Base-by-base conservation (phyloP, 2,329 filamentous ascomycete genomes). In the Nectriaceae sp. region DNA sequence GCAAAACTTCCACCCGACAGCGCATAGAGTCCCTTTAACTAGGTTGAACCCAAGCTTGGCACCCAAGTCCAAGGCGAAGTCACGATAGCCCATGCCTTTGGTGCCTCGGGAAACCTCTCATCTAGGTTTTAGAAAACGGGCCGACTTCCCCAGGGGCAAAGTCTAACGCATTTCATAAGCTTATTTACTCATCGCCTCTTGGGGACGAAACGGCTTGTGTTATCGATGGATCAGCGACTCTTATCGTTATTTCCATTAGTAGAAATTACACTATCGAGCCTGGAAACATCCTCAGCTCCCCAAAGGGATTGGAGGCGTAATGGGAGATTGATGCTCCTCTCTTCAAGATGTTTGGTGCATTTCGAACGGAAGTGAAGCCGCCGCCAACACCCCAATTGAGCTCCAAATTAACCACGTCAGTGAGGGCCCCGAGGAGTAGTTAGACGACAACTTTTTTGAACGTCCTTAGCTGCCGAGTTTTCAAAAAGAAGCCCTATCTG, bases 361-460 rank as follows among this genome's bases (percentile, higher is more conserved):
- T 40, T 47, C 40, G 46, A 47, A 47, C 24, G 46, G 46, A 3
- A 47, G 29, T 21, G 43, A 38, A 11, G 11, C 19, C 4, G 38
- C 45, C 11, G 15, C 39, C 5, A 42, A 38, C 45, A 38, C 45
- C 1, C 39, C 45, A 6, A 47, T 40, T 3, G 26, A 31, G 24
- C 49, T 55, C 15, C 10, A 26, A 1, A 54, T 54, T 19, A 21
- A 20, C 22, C 19, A 54, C 3, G 10, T 51, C 22, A 51, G 43
- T 15, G 51, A 54, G 5, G 48, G 21, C 18, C 52, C 52, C 0
- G 47, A 38, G 11, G 36, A 21, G 3, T 54, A 47, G 52, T 37
- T 50, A 1, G 47, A 54, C 33, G 54, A 54, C 15, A 13, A 51
- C 4, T 54, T 54, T n/a, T n/a, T n/a, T n/a, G n/a, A n/a, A n/a